phyloP scores from a whole-genome alignment of 2,329 filamentous ascomycete species.

The Bipolaris bicolor region DNA sequence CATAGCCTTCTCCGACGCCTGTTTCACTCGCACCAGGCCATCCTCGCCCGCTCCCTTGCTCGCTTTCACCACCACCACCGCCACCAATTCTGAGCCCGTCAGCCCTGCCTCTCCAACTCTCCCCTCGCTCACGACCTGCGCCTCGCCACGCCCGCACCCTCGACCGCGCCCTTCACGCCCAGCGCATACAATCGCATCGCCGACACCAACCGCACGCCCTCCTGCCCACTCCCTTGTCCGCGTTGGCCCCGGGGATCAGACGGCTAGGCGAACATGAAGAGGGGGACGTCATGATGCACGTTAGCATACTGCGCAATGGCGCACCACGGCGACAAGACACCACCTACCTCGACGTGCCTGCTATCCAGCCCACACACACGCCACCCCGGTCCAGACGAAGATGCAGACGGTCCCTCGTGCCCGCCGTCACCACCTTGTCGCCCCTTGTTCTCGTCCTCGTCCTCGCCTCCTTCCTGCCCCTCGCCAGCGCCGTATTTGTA shows the following conservation, averaged over 20 bases:
- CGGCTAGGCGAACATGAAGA: slow-evolving; percentile 38
- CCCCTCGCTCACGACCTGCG: slow-evolving; percentile 1
- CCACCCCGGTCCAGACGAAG: slow-evolving; percentile 43
- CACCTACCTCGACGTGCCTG: slow-evolving; percentile 32
- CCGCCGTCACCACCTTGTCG: slow-evolving; percentile 16
- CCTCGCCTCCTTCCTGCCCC: slow-evolving; percentile 34
- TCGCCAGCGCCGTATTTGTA: slow-evolving; percentile 62
- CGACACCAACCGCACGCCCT: background rate
- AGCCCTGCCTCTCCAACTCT: background rate
- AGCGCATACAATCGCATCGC: slow-evolving; percentile 5
- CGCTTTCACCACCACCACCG: slow-evolving; percentile 6
- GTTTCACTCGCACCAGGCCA: slow-evolving; percentile 27
- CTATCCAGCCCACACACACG: slow-evolving; percentile 36
- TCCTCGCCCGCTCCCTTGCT: slow-evolving; percentile 25
- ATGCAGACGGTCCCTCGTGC: slow-evolving; percentile 26
- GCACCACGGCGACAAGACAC: slow-evolving; percentile 16
- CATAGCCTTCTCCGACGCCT: slow-evolving; percentile 18
- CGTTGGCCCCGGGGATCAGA: slow-evolving; percentile 2
- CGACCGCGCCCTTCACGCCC: background rate
- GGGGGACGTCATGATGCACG: slow-evolving; percentile 31
- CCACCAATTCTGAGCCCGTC: background rate
- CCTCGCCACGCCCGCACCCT: background rate
- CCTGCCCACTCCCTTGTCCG: background rate
- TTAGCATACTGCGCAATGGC: slow-evolving; percentile 31
- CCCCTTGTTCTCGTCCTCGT: slow-evolving; percentile 33